These are phyloP conservation scores for Gaeumannomyces sp. DNA, from an alignment of 2,329 filamentous ascomycete species.

Conservation along the genomic window DNA sequence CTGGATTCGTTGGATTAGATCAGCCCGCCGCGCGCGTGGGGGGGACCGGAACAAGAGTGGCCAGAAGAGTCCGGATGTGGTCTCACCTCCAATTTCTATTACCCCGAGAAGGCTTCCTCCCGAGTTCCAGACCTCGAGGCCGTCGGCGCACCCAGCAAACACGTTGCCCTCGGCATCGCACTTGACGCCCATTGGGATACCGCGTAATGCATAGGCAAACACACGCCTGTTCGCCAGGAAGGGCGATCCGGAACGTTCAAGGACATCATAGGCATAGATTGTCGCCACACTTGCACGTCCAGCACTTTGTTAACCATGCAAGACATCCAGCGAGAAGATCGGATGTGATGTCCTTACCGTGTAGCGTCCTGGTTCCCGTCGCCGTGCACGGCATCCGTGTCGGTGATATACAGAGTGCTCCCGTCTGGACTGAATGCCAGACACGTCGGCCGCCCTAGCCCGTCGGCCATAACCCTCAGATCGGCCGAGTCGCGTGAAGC, in stretches of 20 bases:
- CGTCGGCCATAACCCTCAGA: slow-evolving; percentile 41
- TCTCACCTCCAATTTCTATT: slow-evolving; percentile 29
- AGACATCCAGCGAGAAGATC: neutral
- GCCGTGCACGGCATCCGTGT: slow-evolving; percentile 25
- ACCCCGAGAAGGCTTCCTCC: slow-evolving; percentile 38
- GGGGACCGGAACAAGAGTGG: neutral
- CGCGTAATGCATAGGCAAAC: slow-evolving; percentile 43
- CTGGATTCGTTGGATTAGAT: slow-evolving; percentile 15
- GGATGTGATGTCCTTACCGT: slow-evolving; percentile 19
- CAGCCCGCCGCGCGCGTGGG: neutral
- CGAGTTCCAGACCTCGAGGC: slow-evolving; percentile 42
- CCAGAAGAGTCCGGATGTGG: neutral
- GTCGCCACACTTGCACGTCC: slow-evolving; percentile 23
- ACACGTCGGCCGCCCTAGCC: slow-evolving; percentile 36
- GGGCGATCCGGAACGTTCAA: slow-evolving; percentile 26
- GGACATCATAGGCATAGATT: slow-evolving; percentile 44
- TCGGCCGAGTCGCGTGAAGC: slow-evolving; percentile 30
- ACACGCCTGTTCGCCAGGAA: slow-evolving; percentile 43
- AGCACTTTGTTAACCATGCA: neutral
- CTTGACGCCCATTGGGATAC: slow-evolving; percentile 36
- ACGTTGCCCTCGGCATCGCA: slow-evolving; percentile 39
- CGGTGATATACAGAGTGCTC: slow-evolving; percentile 36
- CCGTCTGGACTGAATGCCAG: slow-evolving; percentile 33
- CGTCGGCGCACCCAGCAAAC: slow-evolving; percentile 40
- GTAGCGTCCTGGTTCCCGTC: slow-evolving; percentile 23